These are phyloP conservation scores for Macrocystidia cucumis DNA, from an alignment of 1,284 basidiomycete species.

Conservation along the genomic window DNA sequence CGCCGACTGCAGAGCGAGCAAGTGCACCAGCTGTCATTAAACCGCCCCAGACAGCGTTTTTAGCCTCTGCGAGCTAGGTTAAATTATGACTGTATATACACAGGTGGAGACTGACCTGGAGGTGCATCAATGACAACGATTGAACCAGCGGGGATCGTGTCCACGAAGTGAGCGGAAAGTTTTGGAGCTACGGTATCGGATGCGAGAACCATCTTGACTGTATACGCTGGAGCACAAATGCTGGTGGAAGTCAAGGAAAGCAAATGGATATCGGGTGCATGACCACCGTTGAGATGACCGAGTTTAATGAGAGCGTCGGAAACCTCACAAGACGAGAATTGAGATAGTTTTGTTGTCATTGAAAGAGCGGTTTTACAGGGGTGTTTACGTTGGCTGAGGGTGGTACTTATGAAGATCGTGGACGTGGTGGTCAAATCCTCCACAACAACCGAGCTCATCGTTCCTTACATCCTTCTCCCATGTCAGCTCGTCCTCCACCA, in stretches of 20 bases:
- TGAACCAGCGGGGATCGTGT: conserved; percentile 60
- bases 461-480: no score
- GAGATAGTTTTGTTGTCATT: no score
- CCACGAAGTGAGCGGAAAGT: conserved; percentile 76
- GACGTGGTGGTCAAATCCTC: no score
- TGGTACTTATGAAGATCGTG: no score
- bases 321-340: conserved; percentile 73
- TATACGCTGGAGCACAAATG: conserved; percentile 80
- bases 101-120: conserved; percentile 33
- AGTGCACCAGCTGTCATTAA: conserved; percentile 85
- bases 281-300: conserved; percentile 67
- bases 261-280: conserved; percentile 71
- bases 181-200: conserved; percentile 60
- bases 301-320: conserved; percentile 91
- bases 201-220: conserved; percentile 79
- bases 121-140: conserved; percentile 80
- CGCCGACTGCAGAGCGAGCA: conserved; percentile 59
- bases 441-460: no score
- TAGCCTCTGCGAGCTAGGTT: conserved; percentile 41
- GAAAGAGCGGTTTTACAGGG: no score
- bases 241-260: conserved; percentile 35
- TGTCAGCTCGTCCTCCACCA: conserved; percentile 65
- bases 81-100: conserved; percentile 5
- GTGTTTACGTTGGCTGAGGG: no score
- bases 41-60: conserved; percentile 89